These are phyloP conservation scores for Hemileccinum impolitum DNA, from an alignment of 768 basidiomycete species.

Conservation along the genomic window DNA sequence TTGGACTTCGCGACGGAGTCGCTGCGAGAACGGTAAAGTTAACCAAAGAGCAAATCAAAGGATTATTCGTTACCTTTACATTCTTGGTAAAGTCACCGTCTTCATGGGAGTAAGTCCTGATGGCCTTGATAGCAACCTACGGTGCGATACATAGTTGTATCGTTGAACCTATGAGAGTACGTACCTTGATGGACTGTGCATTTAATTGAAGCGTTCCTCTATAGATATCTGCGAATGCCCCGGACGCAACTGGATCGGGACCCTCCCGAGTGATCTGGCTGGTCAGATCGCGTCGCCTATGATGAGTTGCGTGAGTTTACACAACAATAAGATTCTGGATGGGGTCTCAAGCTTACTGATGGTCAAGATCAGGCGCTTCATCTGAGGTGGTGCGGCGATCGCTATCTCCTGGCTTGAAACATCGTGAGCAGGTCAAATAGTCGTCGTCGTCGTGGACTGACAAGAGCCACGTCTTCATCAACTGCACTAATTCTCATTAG, in stretches of 20 bases:
- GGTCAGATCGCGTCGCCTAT: not conserved
- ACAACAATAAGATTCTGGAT: not conserved
- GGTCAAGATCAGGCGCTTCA: too few relatives aligned
- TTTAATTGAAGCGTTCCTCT: not conserved
- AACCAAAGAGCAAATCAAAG: not conserved
- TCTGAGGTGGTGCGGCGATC: too few relatives aligned
- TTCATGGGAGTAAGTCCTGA: not conserved
- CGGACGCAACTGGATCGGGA: not conserved
- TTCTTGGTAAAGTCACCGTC: not conserved
- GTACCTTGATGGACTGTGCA: not conserved
- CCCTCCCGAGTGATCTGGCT: not conserved
- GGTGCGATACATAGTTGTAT: too few relatives aligned
- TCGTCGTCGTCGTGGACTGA: too few relatives aligned
- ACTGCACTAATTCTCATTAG: slow-evolving; percentile 19
- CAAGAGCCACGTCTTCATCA: too few relatives aligned
- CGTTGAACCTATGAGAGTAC: not conserved
- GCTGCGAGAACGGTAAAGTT: slow-evolving; percentile 1
- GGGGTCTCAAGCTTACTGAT: not conserved
- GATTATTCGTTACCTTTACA: not conserved
- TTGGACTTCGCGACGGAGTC: slow-evolving; percentile 20
- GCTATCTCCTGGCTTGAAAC: too few relatives aligned
- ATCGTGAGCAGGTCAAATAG: too few relatives aligned
- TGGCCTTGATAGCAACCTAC: not conserved
- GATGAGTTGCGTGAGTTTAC: not conserved
- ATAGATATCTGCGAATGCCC: slow-evolving; percentile 1